These are phyloP conservation scores for Hydnomerulius pinastri DNA, from an alignment of 768 basidiomycete species.

Conservation along the genomic window DNA sequence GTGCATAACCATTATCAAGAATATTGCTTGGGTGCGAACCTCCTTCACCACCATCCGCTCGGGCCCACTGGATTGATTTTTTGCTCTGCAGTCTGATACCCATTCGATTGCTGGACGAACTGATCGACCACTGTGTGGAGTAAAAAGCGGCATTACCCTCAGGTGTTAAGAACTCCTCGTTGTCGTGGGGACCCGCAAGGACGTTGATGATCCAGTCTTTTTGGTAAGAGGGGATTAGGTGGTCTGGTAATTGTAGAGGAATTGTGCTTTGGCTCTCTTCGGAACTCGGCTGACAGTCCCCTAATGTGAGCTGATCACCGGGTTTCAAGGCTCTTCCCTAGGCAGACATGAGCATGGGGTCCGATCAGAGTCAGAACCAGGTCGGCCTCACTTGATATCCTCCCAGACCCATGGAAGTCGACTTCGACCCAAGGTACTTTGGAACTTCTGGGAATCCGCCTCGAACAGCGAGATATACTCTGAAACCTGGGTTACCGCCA, in stretches of 20 bases:
- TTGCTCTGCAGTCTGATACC: slow-evolving; percentile 57
- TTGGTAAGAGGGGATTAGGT: slow-evolving; percentile 46
- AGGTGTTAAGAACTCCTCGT: slow-evolving; percentile 52
- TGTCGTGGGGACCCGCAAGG: slow-evolving; percentile 64
- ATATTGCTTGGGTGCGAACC: slow-evolving; percentile 72
- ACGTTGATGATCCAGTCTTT: slow-evolving; percentile 53
- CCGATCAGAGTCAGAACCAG: not conserved
- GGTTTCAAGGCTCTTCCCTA: slow-evolving; percentile 53
- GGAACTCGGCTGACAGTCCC: slow-evolving; percentile 25
- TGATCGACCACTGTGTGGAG: slow-evolving; percentile 51
- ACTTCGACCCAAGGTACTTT: slow-evolving; percentile 61
- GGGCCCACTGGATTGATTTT: slow-evolving; percentile 53
- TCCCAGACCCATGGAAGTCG: slow-evolving; percentile 62
- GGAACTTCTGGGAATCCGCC: slow-evolving; percentile 64
- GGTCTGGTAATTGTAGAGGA: slow-evolving; percentile 23
- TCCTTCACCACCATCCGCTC: slow-evolving; percentile 61
- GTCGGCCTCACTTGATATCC: slow-evolving; percentile 50
- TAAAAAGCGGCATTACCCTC: slow-evolving; percentile 55
- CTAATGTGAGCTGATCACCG: slow-evolving; percentile 53
- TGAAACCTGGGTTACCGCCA: slow-evolving; percentile 41
- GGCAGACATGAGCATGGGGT: slow-evolving; percentile 9
- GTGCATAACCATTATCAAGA: slow-evolving; percentile 59
- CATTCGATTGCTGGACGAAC: slow-evolving; percentile 59
- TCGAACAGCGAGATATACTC: slow-evolving; percentile 55
- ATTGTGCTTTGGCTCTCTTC: slow-evolving; percentile 11